Evolutionary conservation across 768 basidiomycete genomes (phyloP).

Genomic region (Pleurotus ostreatus): DNA sequence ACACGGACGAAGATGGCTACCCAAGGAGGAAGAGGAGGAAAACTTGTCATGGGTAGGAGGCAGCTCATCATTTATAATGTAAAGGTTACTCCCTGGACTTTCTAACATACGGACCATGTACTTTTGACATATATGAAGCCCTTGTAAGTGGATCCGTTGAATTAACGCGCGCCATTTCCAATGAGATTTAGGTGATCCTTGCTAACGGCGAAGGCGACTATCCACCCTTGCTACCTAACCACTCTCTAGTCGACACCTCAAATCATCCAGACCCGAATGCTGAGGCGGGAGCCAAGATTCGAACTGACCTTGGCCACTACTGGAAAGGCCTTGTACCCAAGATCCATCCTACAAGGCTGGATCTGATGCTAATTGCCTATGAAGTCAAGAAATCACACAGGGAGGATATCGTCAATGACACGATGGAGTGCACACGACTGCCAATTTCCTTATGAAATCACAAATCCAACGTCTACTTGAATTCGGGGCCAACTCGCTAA

Average conservation of each 20-base stretch:
- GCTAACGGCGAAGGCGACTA: background rate
- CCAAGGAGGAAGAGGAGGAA: no score
- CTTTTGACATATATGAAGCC: background rate
- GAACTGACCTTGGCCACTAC: constrained; percentile 9
- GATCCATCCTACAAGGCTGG: constrained; percentile 8
- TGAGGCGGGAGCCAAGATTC: background rate
- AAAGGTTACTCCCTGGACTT: no score
- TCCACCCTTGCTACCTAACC: constrained; percentile 1
- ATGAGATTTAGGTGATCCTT: background rate
- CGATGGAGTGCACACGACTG: background rate
- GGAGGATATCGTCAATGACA: no score
- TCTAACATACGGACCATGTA: no score
- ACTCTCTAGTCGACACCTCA: constrained; percentile 11
- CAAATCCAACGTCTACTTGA: background rate
- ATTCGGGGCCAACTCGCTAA: constrained; percentile 18
- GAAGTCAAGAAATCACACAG: background rate
- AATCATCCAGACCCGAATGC: constrained; percentile 5
- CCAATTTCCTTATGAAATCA: background rate
- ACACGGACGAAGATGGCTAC: no score
- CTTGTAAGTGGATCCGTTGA: constrained; percentile 7
- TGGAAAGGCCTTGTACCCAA: background rate
- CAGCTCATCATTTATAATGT: no score
- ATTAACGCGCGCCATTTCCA: background rate
- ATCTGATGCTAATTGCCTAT: constrained; percentile 3
- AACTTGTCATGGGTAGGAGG: no score